A percentile compares a stretch with the other conserved stretches of the same genome.
Evolutionary conservation across 176 grass and related monocot species (phyloP).

Genomic region (Paspalum vaginatum): DNA sequence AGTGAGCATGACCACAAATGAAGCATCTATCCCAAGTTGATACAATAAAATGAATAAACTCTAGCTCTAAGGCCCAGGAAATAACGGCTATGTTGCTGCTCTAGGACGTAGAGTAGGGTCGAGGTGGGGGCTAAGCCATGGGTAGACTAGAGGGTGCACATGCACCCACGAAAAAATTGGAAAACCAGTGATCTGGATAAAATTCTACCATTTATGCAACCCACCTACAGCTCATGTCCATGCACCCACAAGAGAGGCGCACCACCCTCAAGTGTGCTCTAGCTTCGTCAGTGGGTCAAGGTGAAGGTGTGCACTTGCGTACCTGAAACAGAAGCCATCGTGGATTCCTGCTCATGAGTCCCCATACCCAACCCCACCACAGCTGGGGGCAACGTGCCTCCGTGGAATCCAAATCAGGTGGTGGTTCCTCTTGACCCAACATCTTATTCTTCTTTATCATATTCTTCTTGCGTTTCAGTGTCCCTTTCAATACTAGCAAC

Average conservation of each 20-base stretch:
- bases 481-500: neutral
- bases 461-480: neutral
- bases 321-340: neutral
- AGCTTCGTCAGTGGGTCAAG: neutral
- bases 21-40: neutral
- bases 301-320: neutral
- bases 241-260: too few relatives aligned
- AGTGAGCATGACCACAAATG: neutral
- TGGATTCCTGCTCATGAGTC: neutral
- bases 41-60: neutral
- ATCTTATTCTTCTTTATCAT: constrained; percentile 14
- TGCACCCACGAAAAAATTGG: too few relatives aligned
- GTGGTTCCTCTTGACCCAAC: neutral
- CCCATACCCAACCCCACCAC: too few relatives aligned
- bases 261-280: too few relatives aligned
- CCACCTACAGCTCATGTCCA: too few relatives aligned
- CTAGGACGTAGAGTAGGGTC: neutral
- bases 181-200: too few relatives aligned
- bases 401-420: neutral
- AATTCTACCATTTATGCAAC: too few relatives aligned
- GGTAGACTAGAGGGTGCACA: too few relatives aligned
- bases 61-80: neutral
- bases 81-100: neutral
- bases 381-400: too few relatives aligned
- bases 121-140: neutral